Conservation (phyloP, 805 yeast species). For the Myxozyma nipponensis region DNA sequence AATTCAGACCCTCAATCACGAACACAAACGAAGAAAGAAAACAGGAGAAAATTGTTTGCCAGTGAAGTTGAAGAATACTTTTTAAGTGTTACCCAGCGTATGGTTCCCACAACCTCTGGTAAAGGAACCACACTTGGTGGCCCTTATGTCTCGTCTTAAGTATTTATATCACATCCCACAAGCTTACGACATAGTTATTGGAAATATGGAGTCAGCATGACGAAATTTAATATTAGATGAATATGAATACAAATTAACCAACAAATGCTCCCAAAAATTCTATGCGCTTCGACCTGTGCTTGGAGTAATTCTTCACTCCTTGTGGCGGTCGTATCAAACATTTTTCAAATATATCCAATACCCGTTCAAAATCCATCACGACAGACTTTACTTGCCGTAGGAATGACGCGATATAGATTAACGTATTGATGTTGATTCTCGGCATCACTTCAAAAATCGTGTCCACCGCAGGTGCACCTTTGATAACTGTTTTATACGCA, state of each 20-base stretch:
- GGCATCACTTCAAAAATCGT: slow-evolving; percentile 42
- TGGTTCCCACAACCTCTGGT: slow-evolving; percentile 47
- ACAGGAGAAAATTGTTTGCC: slow-evolving; percentile 35
- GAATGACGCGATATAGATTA: slow-evolving; percentile 43
- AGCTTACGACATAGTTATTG: background rate
- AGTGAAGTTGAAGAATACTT: slow-evolving; percentile 49
- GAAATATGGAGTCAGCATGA: background rate
- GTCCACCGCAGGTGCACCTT: slow-evolving; percentile 35
- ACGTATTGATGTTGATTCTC: slow-evolving; percentile 42
- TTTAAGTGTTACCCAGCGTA: slow-evolving; percentile 48
- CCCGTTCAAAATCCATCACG: slow-evolving; percentile 29
- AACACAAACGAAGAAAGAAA: slow-evolving; percentile 36
- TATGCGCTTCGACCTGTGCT: slow-evolving; percentile 35
- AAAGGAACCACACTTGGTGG: slow-evolving; percentile 85
- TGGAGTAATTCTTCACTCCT: slow-evolving; percentile 35
- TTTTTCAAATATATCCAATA: slow-evolving; percentile 35
- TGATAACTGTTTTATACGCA: slow-evolving; percentile 30
- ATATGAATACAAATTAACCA: slow-evolving; percentile 9
- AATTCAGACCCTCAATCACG: slow-evolving; percentile 26
- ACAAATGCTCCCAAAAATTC: slow-evolving; percentile 36
- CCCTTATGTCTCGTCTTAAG: slow-evolving; percentile 38
- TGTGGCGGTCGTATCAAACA: slow-evolving; percentile 36
- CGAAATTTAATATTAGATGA: background rate
- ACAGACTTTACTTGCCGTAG: slow-evolving; percentile 36
- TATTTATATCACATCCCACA: background rate